phyloP scores from a whole-genome alignment of 2,329 filamentous ascomycete genomes.

The Colletotrichum liaoningense region DNA sequence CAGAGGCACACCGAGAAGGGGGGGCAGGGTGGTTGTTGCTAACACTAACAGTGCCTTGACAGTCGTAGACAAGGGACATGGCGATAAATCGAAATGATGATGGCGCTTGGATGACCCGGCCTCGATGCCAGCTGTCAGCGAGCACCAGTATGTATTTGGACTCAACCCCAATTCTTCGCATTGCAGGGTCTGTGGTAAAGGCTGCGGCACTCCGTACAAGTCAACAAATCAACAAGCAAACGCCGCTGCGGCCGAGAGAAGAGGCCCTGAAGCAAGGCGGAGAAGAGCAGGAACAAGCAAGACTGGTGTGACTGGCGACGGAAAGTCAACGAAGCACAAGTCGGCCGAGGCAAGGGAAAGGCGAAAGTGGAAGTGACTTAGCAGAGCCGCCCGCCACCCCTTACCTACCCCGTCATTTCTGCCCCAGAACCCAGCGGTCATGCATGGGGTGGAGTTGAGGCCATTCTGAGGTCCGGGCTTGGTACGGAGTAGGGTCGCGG shows the following conservation, averaged over 20 bases:
- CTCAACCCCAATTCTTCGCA: background rate
- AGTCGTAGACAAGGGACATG: background rate
- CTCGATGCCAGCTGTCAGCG: conserved; percentile 3
- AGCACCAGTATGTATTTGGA: background rate
- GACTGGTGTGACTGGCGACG: too few relatives aligned
- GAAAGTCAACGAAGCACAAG: background rate
- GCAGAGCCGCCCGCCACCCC: background rate
- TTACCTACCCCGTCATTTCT: background rate
- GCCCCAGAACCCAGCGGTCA: background rate
- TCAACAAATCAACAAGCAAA: background rate
- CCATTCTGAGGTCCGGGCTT: conserved; percentile 16
- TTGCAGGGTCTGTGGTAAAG: background rate
- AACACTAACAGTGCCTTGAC: background rate
- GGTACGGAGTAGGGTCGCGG: background rate
- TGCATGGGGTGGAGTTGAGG: background rate
- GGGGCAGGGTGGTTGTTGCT: background rate
- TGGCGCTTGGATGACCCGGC: background rate
- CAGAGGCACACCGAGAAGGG: background rate
- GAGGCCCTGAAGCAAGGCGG: background rate
- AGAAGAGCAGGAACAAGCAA: background rate
- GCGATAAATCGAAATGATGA: background rate
- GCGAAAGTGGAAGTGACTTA: background rate
- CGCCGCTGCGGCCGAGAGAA: background rate
- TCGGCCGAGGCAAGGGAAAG: background rate
- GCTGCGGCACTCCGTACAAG: background rate